Evolutionary conservation across 768 basidiomycete species (phyloP).

Genomic region (Suillus spraguei): DNA sequence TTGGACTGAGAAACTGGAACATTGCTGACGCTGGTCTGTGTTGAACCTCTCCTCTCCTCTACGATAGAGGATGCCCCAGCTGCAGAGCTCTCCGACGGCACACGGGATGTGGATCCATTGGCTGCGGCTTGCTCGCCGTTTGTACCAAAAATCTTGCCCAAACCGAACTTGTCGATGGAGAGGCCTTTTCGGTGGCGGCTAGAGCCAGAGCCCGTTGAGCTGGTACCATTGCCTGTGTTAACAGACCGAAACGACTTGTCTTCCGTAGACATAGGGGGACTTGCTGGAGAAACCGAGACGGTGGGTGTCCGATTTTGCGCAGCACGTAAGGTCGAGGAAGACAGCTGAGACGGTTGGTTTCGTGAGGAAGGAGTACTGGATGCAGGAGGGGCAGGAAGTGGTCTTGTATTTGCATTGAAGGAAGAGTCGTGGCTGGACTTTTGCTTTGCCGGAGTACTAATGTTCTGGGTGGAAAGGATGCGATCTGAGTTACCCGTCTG

Average conservation of each 20-base stretch:
- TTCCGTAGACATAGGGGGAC: conserved; percentile 39
- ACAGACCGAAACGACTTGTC: conserved; percentile 33
- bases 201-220: conserved; percentile 41
- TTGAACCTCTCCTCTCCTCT: conserved; percentile 22
- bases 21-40: conserved; percentile 15
- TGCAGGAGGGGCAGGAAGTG: conserved; percentile 31
- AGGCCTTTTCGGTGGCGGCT: conserved; percentile 67
- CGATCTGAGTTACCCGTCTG: conserved; percentile 12
- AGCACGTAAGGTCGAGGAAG: conserved; percentile 30
- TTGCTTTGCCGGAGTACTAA: conserved; percentile 19
- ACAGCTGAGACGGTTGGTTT: conserved; percentile 24
- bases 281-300: conserved; percentile 43
- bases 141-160: conserved; percentile 72
- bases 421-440: conserved; percentile 20
- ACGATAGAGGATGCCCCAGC: conserved; percentile 22
- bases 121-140: conserved; percentile 35
- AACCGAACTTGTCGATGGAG: conserved; percentile 78
- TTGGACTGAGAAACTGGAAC: conserved; percentile 34
- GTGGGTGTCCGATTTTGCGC: conserved; percentile 32
- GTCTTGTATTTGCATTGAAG: conserved; percentile 25
- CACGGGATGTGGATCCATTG: conserved; percentile 40
- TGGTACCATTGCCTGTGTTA: conserved; percentile 24
- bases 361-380: conserved; percentile 21
- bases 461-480: conserved; percentile 17
- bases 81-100: conserved; percentile 44